A percentile compares a stretch with the other conserved stretches of the same genome.
Conservation (phyloP, 169 alveolate species). For the Besnoitia besnoiti region DNA sequence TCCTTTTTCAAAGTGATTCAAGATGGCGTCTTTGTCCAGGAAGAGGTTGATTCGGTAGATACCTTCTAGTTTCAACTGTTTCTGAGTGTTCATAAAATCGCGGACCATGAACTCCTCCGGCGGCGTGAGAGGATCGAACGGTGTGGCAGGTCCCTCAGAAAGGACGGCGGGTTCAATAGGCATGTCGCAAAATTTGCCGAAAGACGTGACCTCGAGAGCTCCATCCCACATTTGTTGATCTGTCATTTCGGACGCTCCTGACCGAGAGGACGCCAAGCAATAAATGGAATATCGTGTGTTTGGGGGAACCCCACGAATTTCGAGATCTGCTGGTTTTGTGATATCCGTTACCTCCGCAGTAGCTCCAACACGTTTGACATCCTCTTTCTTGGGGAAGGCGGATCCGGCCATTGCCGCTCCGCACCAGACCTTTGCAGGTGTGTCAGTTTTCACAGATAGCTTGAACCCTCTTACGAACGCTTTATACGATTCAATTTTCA, state of each 20-base stretch:
- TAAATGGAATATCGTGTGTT: constrained; percentile 75
- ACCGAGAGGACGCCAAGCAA: constrained; percentile 72
- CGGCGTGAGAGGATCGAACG: constrained; percentile 76
- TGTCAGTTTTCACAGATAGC: constrained; percentile 70
- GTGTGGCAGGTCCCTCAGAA: constrained; percentile 68
- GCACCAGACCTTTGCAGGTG: constrained; percentile 75
- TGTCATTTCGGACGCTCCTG: constrained; percentile 71
- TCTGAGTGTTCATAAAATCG: constrained; percentile 71
- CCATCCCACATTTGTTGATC: constrained; percentile 75
- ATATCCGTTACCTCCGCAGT: constrained; percentile 62
- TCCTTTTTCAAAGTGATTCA: constrained; percentile 69
- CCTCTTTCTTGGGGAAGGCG: constrained; percentile 72
- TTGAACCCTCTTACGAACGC: constrained; percentile 72
- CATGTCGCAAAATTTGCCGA: constrained; percentile 77
- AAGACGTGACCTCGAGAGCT: constrained; percentile 74
- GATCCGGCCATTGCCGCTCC: constrained; percentile 76
- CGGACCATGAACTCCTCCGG: constrained; percentile 76
- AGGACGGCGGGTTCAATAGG: constrained; percentile 70
- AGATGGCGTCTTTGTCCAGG: constrained; percentile 70
- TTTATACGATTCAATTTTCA: constrained; percentile 59
- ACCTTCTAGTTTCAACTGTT: constrained; percentile 70
- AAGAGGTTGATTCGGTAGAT: constrained; percentile 75
- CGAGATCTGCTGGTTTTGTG: constrained; percentile 53
- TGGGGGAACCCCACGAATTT: constrained; percentile 74
- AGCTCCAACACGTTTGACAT: constrained; percentile 73